A percentile compares a stretch with the other conserved stretches of the same genome.
phyloP scores from a whole-genome alignment of 768 basidiomycete genomes.

The Mycena crocata region DNA sequence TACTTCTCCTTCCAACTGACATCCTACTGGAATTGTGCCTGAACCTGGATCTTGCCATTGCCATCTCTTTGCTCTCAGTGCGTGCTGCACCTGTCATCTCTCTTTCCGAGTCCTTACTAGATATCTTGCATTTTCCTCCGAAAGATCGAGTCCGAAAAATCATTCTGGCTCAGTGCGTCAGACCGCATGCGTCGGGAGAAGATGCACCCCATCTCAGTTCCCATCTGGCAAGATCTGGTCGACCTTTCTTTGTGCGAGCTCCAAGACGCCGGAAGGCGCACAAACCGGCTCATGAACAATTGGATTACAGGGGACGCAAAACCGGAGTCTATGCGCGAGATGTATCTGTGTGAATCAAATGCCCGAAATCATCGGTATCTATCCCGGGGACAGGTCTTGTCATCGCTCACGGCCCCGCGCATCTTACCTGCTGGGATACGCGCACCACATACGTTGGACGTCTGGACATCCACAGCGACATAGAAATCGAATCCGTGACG shows the following conservation, averaged over 20 bases:
- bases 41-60: too few species aligned
- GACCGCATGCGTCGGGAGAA: background rate
- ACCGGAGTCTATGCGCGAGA: background rate
- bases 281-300: background rate
- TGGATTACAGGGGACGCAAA: background rate
- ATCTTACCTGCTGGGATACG: conserved; percentile 6
- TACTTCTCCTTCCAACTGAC: too few species aligned
- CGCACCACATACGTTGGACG: background rate
- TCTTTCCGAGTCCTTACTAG: too few species aligned
- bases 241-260: background rate
- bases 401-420: background rate
- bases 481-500: background rate
- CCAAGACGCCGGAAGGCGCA: background rate
- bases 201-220: conserved; percentile 6
- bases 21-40: too few species aligned
- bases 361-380: background rate
- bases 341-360: background rate
- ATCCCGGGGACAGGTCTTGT: background rate
- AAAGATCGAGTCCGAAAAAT: too few species aligned
- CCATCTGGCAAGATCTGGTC: background rate
- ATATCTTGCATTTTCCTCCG: too few species aligned
- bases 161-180: background rate
- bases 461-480: background rate
- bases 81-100: too few species aligned
- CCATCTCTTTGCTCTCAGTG: too few species aligned